Conservation (phyloP, 176 grass and related monocot genomes). For the Musa beccarii region DNA sequence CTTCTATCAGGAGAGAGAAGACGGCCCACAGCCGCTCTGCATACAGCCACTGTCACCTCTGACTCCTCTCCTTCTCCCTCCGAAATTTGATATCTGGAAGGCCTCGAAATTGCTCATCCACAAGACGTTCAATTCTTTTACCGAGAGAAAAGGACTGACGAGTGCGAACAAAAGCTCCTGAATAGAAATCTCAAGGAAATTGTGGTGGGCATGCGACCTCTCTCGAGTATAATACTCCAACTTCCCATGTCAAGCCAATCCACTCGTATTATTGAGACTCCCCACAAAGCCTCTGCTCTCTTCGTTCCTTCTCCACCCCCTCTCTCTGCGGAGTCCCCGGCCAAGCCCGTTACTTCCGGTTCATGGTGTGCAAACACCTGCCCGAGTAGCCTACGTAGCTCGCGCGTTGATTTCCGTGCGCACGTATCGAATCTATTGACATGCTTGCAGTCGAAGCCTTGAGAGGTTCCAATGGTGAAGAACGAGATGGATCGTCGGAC, state of each 20-base stretch:
- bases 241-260: conserved; percentile 12
- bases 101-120: conserved; percentile 55
- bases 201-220: conserved; percentile 74
- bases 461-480: conserved; percentile 3
- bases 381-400: too few species aligned
- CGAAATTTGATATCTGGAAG: not conserved
- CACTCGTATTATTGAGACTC: not conserved
- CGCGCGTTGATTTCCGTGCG: too few species aligned
- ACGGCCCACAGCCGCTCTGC: conserved; percentile 24
- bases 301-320: too few species aligned
- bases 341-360: too few species aligned
- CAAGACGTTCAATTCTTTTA: conserved; percentile 48
- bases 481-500: conserved; percentile 8
- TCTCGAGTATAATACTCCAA: conserved; percentile 45
- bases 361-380: too few species aligned
- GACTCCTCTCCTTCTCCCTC: conserved; percentile 22
- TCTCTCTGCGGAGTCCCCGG: too few species aligned
- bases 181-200: conserved; percentile 38
- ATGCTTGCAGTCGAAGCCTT: conserved; percentile 1
- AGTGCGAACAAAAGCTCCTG: conserved; percentile 36
- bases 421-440: not conserved
- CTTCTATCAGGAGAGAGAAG: too few species aligned
- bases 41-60: conserved; percentile 30
- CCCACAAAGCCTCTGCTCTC: too few species aligned
- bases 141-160: conserved; percentile 21